phyloP scores from a whole-genome alignment of 768 basidiomycete species.

The Clavulina sp. region DNA sequence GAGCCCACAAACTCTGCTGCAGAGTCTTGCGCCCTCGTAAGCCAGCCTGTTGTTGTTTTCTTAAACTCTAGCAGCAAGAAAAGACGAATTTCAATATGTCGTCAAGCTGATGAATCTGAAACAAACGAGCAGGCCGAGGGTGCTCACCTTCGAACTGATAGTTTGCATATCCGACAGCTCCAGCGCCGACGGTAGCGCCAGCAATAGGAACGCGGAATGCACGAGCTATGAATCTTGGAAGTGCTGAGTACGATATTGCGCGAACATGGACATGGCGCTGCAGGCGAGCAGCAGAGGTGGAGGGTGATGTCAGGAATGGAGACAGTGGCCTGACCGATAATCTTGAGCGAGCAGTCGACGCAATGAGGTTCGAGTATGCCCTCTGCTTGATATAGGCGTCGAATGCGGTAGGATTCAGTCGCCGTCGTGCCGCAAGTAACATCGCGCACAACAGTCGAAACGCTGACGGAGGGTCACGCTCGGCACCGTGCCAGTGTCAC shows the following conservation, averaged over 20 bases:
- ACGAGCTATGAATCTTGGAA: constrained; percentile 74
- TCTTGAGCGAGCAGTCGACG: no score
- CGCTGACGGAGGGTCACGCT: no score
- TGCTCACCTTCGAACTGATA: constrained; percentile 85
- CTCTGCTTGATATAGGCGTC: no score
- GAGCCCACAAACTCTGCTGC: constrained; percentile 54
- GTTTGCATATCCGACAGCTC: constrained; percentile 84
- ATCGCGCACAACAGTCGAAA: no score
- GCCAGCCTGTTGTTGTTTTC: constrained; percentile 49
- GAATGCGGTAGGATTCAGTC: no score
- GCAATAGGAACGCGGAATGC: constrained; percentile 82
- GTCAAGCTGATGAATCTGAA: no score
- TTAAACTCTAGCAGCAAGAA: constrained; percentile 37
- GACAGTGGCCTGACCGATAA: no score
- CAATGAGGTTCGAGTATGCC: no score
- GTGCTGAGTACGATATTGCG: constrained; percentile 68
- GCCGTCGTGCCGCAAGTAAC: no score
- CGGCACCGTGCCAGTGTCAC: no score
- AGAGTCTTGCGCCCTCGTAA: constrained; percentile 45
- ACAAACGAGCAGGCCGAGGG: constrained; percentile 3
- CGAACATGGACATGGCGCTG: constrained; percentile 59
- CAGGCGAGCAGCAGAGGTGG: no score
- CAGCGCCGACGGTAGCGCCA: constrained; percentile 77
- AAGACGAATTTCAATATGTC: neutral
- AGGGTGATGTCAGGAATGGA: no score